Evolutionary conservation across 495 filamentous ascomycete genomes (phyloP).

Genomic region (Tuber brumale): DNA sequence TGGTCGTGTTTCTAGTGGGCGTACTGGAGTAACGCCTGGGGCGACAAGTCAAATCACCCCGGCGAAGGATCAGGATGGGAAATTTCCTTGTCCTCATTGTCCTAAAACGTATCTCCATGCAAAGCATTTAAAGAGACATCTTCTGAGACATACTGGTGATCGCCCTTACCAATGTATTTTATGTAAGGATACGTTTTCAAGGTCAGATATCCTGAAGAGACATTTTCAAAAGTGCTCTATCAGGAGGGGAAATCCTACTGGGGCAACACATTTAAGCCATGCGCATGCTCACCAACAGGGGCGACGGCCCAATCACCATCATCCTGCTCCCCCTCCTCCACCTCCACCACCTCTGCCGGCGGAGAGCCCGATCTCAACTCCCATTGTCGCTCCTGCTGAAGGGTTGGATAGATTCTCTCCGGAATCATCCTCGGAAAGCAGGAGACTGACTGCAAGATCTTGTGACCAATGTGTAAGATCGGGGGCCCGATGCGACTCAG

Average conservation of each 20-base stretch:
- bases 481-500: conserved; percentile 34
- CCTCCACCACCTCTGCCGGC: conserved; percentile 44
- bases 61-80: conserved; percentile 88
- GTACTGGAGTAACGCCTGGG: conserved; percentile 53
- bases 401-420: neutral
- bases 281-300: conserved; percentile 79
- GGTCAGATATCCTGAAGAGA: conserved; percentile 95
- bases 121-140: conserved; percentile 94
- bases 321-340: conserved; percentile 39
- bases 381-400: neutral
- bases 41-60: conserved; percentile 73
- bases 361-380: conserved; percentile 17
- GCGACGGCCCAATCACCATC: conserved; percentile 56
- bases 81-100: conserved; percentile 95
- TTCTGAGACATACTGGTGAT: conserved; percentile 90
- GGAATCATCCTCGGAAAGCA: conserved; percentile 15
- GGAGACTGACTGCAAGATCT: conserved; percentile 30
- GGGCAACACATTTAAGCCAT: conserved; percentile 83
- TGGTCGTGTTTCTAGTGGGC: conserved; percentile 69
- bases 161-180: conserved; percentile 94
- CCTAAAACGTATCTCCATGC: conserved; percentile 96
- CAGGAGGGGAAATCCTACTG: conserved; percentile 86
- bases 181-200: conserved; percentile 96
- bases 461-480: conserved; percentile 36
- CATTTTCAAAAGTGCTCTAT: conserved; percentile 98